These are phyloP conservation scores for Neurospora sublineolata DNA, from an alignment of 495 filamentous ascomycete species.

Conservation along the genomic window DNA sequence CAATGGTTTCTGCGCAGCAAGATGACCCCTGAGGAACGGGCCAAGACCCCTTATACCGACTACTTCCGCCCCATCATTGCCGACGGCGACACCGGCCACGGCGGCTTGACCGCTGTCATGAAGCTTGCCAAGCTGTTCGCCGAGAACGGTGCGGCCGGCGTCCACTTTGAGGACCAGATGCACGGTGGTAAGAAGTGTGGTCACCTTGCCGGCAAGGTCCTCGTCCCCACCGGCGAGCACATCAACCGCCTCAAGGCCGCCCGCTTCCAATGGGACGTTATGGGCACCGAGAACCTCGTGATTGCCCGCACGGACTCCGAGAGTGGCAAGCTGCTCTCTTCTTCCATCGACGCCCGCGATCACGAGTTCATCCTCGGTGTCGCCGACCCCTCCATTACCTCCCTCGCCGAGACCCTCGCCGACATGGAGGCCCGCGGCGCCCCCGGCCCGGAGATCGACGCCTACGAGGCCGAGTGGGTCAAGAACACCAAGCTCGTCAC, in stretches of 20 bases:
- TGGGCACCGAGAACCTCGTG: conserved; percentile 88
- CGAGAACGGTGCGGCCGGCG: conserved; percentile 92
- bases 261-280: conserved; percentile 94
- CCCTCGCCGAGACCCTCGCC: conserved; percentile 82
- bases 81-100: conserved; percentile 94
- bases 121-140: conserved; percentile 97
- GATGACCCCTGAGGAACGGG: conserved; percentile 58
- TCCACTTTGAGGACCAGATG: conserved; percentile 95
- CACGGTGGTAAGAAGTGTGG: conserved; percentile 99
- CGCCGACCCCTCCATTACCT: conserved; percentile 53
- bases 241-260: conserved; percentile 88
- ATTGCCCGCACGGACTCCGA: conserved; percentile 95
- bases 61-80: conserved; percentile 91
- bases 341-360: conserved; percentile 82
- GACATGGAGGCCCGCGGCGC: conserved; percentile 76
- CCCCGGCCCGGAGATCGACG: conserved; percentile 66
- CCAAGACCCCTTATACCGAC: conserved; percentile 70
- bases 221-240: conserved; percentile 89
- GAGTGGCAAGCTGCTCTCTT: conserved; percentile 79
- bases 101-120: conserved; percentile 80
- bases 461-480: conserved; percentile 80
- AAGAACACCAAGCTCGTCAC: conserved; percentile 76
- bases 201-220: conserved; percentile 90
- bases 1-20: conserved; percentile 78
- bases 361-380: conserved; percentile 94